Evolutionary conservation across 139 green algal genomes (phyloP).

Genomic region (Chlamydomonas schloesseri): DNA sequence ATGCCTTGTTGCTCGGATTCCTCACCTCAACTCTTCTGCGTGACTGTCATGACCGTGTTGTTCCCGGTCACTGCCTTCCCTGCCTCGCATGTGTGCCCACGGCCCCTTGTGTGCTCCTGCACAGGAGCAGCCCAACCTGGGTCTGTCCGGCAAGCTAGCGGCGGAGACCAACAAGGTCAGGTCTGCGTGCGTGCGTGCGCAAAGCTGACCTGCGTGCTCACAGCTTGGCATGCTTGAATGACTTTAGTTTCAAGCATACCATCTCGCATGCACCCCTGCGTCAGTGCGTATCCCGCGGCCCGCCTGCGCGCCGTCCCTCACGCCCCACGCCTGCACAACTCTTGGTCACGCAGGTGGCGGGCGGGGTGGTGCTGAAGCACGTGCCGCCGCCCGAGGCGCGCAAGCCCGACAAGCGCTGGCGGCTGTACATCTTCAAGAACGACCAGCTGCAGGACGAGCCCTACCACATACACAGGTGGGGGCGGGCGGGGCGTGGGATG

Average conservation of each 20-base stretch:
- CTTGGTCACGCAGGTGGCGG: slow-evolving; percentile 1
- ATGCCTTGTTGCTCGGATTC: no score
- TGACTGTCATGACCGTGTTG: no score
- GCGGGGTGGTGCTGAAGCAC: slow-evolving; percentile 81
- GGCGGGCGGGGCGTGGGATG: background rate
- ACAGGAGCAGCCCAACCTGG: slow-evolving; percentile 77
- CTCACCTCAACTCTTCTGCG: no score
- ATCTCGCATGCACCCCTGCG: no score
- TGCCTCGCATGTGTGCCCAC: background rate
- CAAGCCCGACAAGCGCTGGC: slow-evolving; percentile 84
- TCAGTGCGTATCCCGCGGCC: no score
- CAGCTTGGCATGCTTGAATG: no score
- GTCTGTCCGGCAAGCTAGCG: slow-evolving; percentile 87
- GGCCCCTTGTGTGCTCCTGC: background rate
- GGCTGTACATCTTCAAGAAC: slow-evolving; percentile 96
- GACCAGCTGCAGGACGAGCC: slow-evolving; percentile 58
- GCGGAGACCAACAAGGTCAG: slow-evolving; percentile 90
- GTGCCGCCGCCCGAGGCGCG: slow-evolving; percentile 82
- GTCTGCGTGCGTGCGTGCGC: no score
- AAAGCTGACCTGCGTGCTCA: no score
- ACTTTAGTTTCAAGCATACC: no score
- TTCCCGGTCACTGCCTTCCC: no score
- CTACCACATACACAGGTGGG: slow-evolving; percentile 73
- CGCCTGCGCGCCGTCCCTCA: no score
- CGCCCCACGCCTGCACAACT: background rate